These are phyloP conservation scores for Penicillium glabrum DNA, from an alignment of 2,329 filamentous ascomycete species.

Conservation along the genomic window DNA sequence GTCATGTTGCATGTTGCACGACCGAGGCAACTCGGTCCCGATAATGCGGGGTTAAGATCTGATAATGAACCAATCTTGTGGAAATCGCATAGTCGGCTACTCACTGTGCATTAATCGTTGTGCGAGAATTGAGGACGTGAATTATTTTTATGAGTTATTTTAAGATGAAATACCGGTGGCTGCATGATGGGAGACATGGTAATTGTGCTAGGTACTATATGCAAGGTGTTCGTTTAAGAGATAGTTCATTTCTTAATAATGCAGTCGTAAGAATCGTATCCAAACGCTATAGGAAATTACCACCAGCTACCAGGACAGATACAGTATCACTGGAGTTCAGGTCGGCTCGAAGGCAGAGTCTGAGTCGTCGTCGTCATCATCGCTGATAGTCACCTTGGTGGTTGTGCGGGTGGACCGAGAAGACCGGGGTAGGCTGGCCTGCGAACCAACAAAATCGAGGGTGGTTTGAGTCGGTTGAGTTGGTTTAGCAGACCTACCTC, in stretches of 20 bases:
- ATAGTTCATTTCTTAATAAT: background rate
- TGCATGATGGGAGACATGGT: too few species aligned
- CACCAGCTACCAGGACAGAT: background rate
- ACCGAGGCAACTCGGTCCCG: conserved; percentile 18
- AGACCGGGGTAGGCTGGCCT: conserved; percentile 31
- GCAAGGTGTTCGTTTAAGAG: background rate
- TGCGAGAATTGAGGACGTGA: too few species aligned
- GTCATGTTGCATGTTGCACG: background rate
- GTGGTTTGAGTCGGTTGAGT: conserved; percentile 41
- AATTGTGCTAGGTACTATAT: too few species aligned
- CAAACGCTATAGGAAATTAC: background rate
- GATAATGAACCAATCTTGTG: background rate
- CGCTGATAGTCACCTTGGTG: conserved; percentile 38
- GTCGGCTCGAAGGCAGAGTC: conserved; percentile 49
- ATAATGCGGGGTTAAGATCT: conserved; percentile 15
- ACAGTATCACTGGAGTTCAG: background rate
- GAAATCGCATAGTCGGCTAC: background rate
- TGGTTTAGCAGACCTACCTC: conserved; percentile 25
- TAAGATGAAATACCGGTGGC: too few species aligned
- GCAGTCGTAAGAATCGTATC: conserved; percentile 1
- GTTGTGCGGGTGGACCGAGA: conserved; percentile 32
- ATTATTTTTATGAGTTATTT: too few species aligned
- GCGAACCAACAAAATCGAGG: conserved; percentile 43
- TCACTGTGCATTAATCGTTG: background rate
- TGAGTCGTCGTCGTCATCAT: conserved; percentile 42